Conservation (phyloP, 148 eudicot genomes). For the Pouteria glomerata region DNA sequence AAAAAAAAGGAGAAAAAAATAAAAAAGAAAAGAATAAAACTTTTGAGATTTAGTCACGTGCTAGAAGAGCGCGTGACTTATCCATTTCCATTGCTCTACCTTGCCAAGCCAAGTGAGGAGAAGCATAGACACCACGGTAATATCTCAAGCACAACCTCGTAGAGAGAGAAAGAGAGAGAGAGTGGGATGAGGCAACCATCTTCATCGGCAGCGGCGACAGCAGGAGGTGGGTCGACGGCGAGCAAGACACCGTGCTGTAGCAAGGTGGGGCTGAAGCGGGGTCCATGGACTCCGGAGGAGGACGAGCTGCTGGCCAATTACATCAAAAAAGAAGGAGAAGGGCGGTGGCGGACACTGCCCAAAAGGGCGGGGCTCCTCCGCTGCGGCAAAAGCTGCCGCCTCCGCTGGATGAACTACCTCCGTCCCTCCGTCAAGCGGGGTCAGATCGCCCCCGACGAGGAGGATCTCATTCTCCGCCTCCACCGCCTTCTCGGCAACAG, state of each 20-base stretch:
- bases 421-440: constrained; percentile 59
- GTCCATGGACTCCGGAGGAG: constrained; percentile 68
- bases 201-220: constrained; percentile 11
- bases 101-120: no score
- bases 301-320: constrained; percentile 39
- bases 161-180: constrained; percentile 9
- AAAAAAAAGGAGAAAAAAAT: no score
- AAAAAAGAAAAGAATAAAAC: no score
- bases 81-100: no score
- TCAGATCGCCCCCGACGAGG: constrained; percentile 50
- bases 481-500: constrained; percentile 68
- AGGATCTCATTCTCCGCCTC: constrained; percentile 64
- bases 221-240: background rate
- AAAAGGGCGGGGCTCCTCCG: constrained; percentile 47
- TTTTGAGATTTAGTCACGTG: no score
- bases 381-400: constrained; percentile 67
- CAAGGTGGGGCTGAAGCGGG: constrained; percentile 49
- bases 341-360: constrained; percentile 36
- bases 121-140: no score
- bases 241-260: constrained; percentile 29
- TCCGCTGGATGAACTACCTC: constrained; percentile 63
- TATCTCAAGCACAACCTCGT: background rate
- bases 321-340: constrained; percentile 36
- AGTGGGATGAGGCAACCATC: constrained; percentile 25
- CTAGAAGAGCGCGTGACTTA: no score